Conservation (phyloP, 352 stramenopile species). For the Globisporangium cystogenes region DNA sequence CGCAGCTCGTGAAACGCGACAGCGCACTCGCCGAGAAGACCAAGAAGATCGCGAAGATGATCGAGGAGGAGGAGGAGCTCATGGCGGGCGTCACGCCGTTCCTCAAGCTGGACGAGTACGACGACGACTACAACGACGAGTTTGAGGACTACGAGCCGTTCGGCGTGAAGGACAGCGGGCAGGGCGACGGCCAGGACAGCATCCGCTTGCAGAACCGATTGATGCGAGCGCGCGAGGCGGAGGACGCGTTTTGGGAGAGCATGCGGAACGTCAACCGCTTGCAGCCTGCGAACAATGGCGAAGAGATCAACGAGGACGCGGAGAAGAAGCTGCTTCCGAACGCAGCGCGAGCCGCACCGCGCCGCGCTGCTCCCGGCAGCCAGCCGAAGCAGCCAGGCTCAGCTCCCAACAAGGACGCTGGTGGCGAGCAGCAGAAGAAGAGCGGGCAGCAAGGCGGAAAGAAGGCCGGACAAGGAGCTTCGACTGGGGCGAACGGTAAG, state of each 20-base stretch:
- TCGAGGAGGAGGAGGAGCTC: conserved; percentile 43
- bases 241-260: conserved; percentile 63
- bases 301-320: conserved; percentile 15
- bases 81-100: conserved; percentile 18
- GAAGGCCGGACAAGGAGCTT: neutral
- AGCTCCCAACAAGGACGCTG: conserved; percentile 14
- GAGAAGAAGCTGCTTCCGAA: conserved; percentile 18
- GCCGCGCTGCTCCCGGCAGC: neutral
- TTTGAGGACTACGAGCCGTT: conserved; percentile 79
- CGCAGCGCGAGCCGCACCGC: neutral
- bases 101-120: conserved; percentile 45
- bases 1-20: conserved; percentile 42
- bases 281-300: conserved; percentile 3
- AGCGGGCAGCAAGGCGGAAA: neutral
- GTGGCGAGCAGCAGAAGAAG: conserved; percentile 7
- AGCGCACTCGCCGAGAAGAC: conserved; percentile 42
- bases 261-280: conserved; percentile 59
- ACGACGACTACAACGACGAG: conserved; percentile 87
- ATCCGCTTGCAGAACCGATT: conserved; percentile 51
- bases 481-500: neutral
- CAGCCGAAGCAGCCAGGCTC: conserved; percentile 18
- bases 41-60: conserved; percentile 42
- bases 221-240: conserved; percentile 45
- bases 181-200: conserved; percentile 37
- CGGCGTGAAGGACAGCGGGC: conserved; percentile 37